Percentiles rank a stretch among this genome's conserved stretches.
Conservation (phyloP, 2,329 filamentous ascomycete genomes). For the Paecilomyces niveus region DNA sequence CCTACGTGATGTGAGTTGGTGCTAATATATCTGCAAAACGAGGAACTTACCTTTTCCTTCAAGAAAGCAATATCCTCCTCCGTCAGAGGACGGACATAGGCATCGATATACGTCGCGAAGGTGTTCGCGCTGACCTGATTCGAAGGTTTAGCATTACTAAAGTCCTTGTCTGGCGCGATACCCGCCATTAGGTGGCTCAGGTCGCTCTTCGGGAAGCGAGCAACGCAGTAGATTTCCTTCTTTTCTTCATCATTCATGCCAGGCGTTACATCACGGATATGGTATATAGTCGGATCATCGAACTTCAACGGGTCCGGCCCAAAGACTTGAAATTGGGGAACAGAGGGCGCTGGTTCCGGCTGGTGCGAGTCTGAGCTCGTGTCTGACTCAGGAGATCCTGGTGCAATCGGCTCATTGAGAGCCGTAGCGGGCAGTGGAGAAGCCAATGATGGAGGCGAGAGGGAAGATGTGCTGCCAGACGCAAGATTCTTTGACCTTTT, state of each 20-base stretch:
- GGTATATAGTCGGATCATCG: conserved; percentile 84
- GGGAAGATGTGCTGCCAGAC: conserved; percentile 31
- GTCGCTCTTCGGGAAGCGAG: conserved; percentile 72
- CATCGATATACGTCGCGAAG: conserved; percentile 87
- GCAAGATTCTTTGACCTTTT: conserved; percentile 31
- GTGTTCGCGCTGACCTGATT: conserved; percentile 93
- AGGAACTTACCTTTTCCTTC: conserved; percentile 59
- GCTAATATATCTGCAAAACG: not conserved
- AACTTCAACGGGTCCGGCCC: conserved; percentile 89
- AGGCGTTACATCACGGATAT: conserved; percentile 68
- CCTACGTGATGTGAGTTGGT: conserved; percentile 31
- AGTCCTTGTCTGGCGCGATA: conserved; percentile 86
- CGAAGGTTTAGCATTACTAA: conserved; percentile 84
- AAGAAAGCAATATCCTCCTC: conserved; percentile 94
- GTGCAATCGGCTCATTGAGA: conserved; percentile 54
- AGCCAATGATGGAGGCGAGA: conserved; percentile 35
- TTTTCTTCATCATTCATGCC: conserved; percentile 80
- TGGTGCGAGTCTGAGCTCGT: conserved; percentile 53
- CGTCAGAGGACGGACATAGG: conserved; percentile 79
- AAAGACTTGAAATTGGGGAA: conserved; percentile 76
- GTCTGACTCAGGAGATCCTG: conserved; percentile 57
- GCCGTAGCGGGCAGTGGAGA: conserved; percentile 40
- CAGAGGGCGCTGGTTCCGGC: conserved; percentile 52
- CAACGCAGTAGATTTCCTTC: conserved; percentile 81
- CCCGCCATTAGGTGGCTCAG: conserved; percentile 81